Evolutionary conservation across 768 basidiomycete genomes (phyloP).

Genomic region (Russula olivacea): DNA sequence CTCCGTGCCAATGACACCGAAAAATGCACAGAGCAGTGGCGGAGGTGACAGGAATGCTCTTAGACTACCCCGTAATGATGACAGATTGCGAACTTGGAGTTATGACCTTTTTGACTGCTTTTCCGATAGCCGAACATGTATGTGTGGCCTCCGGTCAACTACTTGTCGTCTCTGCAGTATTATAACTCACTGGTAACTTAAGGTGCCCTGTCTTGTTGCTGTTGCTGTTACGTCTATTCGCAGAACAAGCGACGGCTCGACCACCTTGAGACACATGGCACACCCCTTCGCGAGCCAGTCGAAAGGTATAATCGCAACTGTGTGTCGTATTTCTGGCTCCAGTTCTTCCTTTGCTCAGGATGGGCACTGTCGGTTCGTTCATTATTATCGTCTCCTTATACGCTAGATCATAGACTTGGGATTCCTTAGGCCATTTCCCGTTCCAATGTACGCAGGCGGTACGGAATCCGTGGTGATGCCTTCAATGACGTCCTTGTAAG

Average conservation of each 20-base stretch:
- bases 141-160: not conserved
- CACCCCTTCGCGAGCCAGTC: not conserved
- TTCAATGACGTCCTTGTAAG: not conserved
- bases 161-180: not conserved
- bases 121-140: slow-evolving; percentile 3
- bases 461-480: not conserved
- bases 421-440: not conserved
- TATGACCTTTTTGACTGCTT: not conserved
- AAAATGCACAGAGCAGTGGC: not conserved
- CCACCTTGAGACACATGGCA: slow-evolving; percentile 1
- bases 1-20: not conserved
- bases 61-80: not conserved
- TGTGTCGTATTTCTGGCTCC: not conserved
- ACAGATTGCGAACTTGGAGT: not conserved
- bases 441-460: not conserved
- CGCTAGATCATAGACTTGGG: not conserved
- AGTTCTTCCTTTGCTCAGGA: not conserved
- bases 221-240: slow-evolving; percentile 1
- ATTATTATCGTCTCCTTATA: not conserved
- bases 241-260: not conserved
- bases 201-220: not conserved
- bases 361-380: not conserved
- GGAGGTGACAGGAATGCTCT: not conserved
- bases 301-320: not conserved
- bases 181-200: not conserved